Conservation (phyloP, 2,329 filamentous ascomycete species). For the Triangularia setosa region DNA sequence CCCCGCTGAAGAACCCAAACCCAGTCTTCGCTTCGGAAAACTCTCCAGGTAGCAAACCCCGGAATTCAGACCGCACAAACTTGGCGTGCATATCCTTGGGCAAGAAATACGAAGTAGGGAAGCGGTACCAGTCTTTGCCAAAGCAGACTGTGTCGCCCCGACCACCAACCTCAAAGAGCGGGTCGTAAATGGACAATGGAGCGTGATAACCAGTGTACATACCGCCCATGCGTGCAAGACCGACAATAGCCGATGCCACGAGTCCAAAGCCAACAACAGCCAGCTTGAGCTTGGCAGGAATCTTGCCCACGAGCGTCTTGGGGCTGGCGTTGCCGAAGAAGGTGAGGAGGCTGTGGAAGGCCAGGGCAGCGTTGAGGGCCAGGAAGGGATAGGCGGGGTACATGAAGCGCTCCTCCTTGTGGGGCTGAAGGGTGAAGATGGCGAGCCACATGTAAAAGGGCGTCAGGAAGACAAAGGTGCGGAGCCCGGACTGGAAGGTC, state of each 20-base stretch:
- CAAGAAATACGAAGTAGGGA: conserved; percentile 88
- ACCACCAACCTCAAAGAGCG: conserved; percentile 55
- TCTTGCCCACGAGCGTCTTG: conserved; percentile 62
- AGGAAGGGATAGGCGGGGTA: conserved; percentile 92
- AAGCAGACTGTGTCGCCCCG: conserved; percentile 74
- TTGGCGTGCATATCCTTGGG: conserved; percentile 80
- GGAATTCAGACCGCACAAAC: conserved; percentile 87
- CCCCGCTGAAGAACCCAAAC: conserved; percentile 74
- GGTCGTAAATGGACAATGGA: conserved; percentile 66
- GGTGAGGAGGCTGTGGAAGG: conserved; percentile 74
- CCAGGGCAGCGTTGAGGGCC: conserved; percentile 80
- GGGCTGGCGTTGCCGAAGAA: conserved; percentile 69
- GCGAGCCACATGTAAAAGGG: conserved; percentile 94
- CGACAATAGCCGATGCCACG: conserved; percentile 60
- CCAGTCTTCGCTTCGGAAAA: conserved; percentile 71
- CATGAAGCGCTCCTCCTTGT: conserved; percentile 99
- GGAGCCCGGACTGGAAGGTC: conserved; percentile 62
- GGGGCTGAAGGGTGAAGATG: conserved; percentile 88
- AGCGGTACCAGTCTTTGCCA: conserved; percentile 97
- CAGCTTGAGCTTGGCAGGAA: conserved; percentile 74
- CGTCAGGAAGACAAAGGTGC: conserved; percentile 70
- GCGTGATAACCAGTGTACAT: conserved; percentile 79
- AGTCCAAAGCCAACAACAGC: conserved; percentile 56
- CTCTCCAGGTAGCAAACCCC: conserved; percentile 82
- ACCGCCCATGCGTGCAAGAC: conserved; percentile 69